phyloP scores from a whole-genome alignment of 1,284 basidiomycete species.

The Puccinia polysora region DNA sequence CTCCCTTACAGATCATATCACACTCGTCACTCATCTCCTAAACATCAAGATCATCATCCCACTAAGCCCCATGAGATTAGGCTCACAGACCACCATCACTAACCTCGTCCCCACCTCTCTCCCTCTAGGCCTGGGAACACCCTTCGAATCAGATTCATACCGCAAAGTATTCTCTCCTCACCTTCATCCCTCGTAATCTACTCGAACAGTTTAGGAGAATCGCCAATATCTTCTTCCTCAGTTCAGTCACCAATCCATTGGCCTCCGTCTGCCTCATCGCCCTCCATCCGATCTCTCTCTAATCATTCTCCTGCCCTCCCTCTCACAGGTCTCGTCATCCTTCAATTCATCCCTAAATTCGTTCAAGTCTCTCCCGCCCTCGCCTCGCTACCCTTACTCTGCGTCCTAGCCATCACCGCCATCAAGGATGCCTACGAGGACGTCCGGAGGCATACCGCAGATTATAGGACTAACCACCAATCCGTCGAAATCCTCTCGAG shows the following conservation, averaged over 20 bases:
- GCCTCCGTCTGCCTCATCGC: conserved; percentile 3
- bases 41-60: too few relatives aligned
- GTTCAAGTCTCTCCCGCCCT: conserved; percentile 86
- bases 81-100: too few relatives aligned
- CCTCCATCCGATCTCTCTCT: neutral
- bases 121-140: too few relatives aligned
- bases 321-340: conserved; percentile 69
- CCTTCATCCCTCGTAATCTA: conserved; percentile 79
- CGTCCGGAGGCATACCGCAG: conserved; percentile 91
- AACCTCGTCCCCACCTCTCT: too few relatives aligned
- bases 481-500: conserved; percentile 44
- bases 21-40: too few relatives aligned
- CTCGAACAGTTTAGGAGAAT: conserved; percentile 83
- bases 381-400: conserved; percentile 82
- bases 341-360: conserved; percentile 93
- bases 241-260: too few relatives aligned
- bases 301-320: conserved; percentile 8
- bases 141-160: conserved; percentile 84
- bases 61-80: too few relatives aligned
- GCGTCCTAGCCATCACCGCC: conserved; percentile 80
- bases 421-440: conserved; percentile 97
- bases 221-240: conserved; percentile 62
- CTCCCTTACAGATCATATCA: too few relatives aligned
- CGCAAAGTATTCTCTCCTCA: conserved; percentile 83
- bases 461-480: conserved; percentile 68